A percentile compares a stretch with the other conserved stretches of the same genome.
Conservation (phyloP, 148 eudicot genomes). For the Hydrangea macrophylla region DNA sequence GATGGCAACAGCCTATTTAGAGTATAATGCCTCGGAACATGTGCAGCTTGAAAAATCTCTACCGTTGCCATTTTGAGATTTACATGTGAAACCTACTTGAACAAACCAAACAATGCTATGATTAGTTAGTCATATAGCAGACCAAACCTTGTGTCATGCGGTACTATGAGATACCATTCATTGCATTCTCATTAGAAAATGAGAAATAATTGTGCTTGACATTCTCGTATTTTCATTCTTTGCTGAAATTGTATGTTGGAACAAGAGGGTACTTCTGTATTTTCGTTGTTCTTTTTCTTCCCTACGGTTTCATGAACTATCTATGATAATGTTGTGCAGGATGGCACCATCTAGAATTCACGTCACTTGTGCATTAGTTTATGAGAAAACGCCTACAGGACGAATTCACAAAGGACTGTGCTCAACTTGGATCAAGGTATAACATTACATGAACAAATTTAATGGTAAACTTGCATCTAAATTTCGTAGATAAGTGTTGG, state of each 20-base stretch:
- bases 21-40: too few species aligned
- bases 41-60: not conserved
- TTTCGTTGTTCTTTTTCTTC: not conserved
- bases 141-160: too few species aligned
- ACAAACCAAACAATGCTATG: too few species aligned
- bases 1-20: too few species aligned
- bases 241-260: not conserved
- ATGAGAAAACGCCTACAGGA: constrained; percentile 79
- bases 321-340: constrained; percentile 36
- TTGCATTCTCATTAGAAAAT: too few species aligned
- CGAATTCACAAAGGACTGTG: constrained; percentile 92
- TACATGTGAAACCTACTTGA: too few species aligned
- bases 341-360: constrained; percentile 84
- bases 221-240: not conserved
- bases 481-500: not conserved
- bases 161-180: too few species aligned
- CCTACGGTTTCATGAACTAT: not conserved
- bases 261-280: not conserved
- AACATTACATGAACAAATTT: not conserved
- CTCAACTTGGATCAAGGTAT: constrained; percentile 99
- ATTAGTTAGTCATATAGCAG: too few species aligned
- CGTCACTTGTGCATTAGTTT: constrained; percentile 87
- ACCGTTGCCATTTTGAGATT: not conserved
- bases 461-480: not conserved
- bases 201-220: too few species aligned